phyloP scores from a whole-genome alignment of 805 yeast species.

The Monosporozyma siamensis region DNA sequence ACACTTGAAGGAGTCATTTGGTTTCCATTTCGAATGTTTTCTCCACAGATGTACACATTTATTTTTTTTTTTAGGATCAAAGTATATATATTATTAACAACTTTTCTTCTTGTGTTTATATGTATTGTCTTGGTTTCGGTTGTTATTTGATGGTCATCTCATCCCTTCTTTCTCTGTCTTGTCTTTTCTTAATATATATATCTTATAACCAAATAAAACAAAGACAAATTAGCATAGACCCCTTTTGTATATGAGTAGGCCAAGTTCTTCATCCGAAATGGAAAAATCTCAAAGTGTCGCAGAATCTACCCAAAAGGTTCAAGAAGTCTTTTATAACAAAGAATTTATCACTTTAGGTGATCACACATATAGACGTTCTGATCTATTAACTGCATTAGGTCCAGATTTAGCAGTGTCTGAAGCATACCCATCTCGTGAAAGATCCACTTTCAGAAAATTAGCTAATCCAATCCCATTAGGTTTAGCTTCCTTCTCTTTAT shows the following conservation, averaged over 20 bases:
- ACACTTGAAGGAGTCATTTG: not conserved
- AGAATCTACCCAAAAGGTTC: not conserved
- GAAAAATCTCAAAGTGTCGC: constrained; percentile 2
- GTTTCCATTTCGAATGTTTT: not conserved
- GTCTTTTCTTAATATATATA: too few relatives aligned
- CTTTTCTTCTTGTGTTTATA: too few relatives aligned
- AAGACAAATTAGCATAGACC: too few relatives aligned
- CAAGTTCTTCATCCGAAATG: constrained; percentile 4
- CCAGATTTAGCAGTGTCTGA: not conserved
- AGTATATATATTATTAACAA: too few relatives aligned
- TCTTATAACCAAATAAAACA: too few relatives aligned
- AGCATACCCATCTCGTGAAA: not conserved
- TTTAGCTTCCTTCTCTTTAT: constrained; percentile 54
- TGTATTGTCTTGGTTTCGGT: too few relatives aligned
- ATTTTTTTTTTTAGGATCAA: too few relatives aligned
- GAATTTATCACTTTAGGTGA: constrained; percentile 34
- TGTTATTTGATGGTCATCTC: too few relatives aligned
- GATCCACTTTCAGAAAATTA: constrained; percentile 33
- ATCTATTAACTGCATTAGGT: constrained; percentile 39
- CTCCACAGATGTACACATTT: not conserved
- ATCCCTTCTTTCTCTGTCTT: too few relatives aligned
- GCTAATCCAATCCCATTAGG: constrained; percentile 77
- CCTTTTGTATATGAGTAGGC: not conserved
- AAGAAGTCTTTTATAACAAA: constrained; percentile 25
- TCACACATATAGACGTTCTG: constrained; percentile 39